These are phyloP conservation scores for Sporodiniella umbellata DNA, from an alignment of 371 early-diverging fungal species.

Conservation along the genomic window DNA sequence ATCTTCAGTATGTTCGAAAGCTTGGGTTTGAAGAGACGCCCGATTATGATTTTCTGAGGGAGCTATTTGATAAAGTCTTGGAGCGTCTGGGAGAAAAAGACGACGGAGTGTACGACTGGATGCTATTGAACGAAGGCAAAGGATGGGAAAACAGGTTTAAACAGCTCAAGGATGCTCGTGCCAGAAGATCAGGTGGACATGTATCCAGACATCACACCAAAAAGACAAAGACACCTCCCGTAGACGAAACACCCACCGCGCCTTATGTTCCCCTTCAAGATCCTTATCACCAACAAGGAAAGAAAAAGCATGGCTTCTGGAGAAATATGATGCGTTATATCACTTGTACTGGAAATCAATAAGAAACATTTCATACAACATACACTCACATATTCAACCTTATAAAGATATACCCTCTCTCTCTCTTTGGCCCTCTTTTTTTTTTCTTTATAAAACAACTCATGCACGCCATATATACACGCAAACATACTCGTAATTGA, in stretches of 20 bases:
- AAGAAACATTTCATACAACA: too few relatives aligned
- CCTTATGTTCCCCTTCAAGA: conserved; percentile 18
- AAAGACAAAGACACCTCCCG: conserved; percentile 6
- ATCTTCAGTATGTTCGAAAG: conserved; percentile 88
- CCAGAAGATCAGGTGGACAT: conserved; percentile 23
- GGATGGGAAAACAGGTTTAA: conserved; percentile 53
- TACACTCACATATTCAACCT: too few relatives aligned
- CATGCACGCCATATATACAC: neutral
- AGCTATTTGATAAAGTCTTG: conserved; percentile 84
- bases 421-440: neutral
- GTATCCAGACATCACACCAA: conserved; percentile 10
- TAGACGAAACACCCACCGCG: conserved; percentile 7
- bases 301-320: conserved; percentile 18
- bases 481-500: too few relatives aligned
- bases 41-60: conserved; percentile 88
- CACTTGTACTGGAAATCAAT: conserved; percentile 9
- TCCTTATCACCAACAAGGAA: neutral
- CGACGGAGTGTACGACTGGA: conserved; percentile 94
- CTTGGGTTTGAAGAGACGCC: conserved; percentile 96
- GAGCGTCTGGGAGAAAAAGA: conserved; percentile 69
- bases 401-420: conserved; percentile 5
- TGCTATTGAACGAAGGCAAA: conserved; percentile 66
- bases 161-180: conserved; percentile 24
- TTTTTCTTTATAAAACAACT: neutral
- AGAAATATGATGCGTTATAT: conserved; percentile 14